phyloP scores from a whole-genome alignment of 768 basidiomycete species.

The Xerocomus spinulosus region DNA sequence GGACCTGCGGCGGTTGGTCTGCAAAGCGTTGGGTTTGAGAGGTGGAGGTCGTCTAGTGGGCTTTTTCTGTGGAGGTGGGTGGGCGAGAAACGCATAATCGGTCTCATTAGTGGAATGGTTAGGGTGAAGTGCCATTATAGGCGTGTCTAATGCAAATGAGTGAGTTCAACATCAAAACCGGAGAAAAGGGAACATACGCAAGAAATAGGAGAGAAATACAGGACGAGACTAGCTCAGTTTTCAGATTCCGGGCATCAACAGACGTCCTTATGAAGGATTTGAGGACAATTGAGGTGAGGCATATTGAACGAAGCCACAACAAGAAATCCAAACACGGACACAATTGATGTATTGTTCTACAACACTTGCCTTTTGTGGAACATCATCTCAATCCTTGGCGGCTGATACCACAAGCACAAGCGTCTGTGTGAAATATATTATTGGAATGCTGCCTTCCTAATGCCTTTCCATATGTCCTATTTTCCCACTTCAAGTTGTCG shows the following conservation, averaged over 20 bases:
- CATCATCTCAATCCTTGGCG: background rate
- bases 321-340: slow-evolving; percentile 6
- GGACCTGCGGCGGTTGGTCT: slow-evolving; percentile 33
- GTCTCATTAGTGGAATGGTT: slow-evolving; percentile 12
- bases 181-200: slow-evolving; percentile 5
- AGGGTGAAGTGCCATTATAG: slow-evolving; percentile 9
- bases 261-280: slow-evolving; percentile 14
- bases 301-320: slow-evolving; percentile 15
- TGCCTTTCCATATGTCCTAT: too few relatives aligned
- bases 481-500: too few relatives aligned
- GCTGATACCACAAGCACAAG: too few relatives aligned
- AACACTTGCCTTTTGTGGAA: slow-evolving; percentile 24
- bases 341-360: slow-evolving; percentile 17
- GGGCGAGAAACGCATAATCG: slow-evolving; percentile 41
- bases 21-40: slow-evolving; percentile 14
- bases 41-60: slow-evolving; percentile 32
- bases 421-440: too few relatives aligned
- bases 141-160: slow-evolving; percentile 2
- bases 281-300: slow-evolving; percentile 18
- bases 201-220: background rate
- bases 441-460: too few relatives aligned
- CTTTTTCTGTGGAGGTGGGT: slow-evolving; percentile 37
- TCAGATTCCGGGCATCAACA: background rate
- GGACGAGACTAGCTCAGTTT: slow-evolving; percentile 20
- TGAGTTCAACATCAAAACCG: too few relatives aligned